Base-by-base conservation (phyloP, 1,139 yeast genomes). In the Debaryomycetaceae sp. region DNA sequence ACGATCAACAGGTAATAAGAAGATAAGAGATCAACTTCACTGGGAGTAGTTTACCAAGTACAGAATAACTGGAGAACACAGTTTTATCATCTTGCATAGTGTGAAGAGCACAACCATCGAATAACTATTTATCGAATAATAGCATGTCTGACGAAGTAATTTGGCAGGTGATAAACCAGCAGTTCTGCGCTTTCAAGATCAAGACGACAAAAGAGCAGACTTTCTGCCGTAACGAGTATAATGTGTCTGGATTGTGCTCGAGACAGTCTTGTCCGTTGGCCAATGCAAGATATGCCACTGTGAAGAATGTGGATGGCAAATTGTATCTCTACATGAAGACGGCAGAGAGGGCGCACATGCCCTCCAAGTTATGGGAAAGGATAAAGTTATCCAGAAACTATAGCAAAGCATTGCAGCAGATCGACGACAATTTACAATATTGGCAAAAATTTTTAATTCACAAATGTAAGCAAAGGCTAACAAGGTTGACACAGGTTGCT, bases 201-300 rank as follows among this genome's bases (percentile, higher is more conserved):
- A 85, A 84, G 58, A 85, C 95, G 37, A 83, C 85, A 52, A 86
- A 85, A 59, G 85, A 79, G 17, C 96, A 87, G 63, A 84, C 81
- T 57, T 88, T 88, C 63, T 88, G 96, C 68, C 75, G 95, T 58
- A 88, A 89, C 60, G 96, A 88, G 62, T 87, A 85, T 68, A 89
- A 89, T 60, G 96, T 87, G 34, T 78, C 90, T 49, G 99, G 99
- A 51, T 76, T 93, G 47, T 93, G 99, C 66, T 80, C 83, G 44
- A 82, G 99, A 60, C 93, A 85, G 64, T 87, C 97, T 13, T 93
- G 99, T 64, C 99, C 99, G 4, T 73, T 93, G 49, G 99, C 99
- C 27, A 93, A 93, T 63, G 88, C 98, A 31, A 82, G 90, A 59
- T 93, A 93, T 68, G 98, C 99, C 34, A 93, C 99, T 0, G 95